Percentiles rank a stretch among this genome's conserved stretches.
phyloP scores from a whole-genome alignment of 352 stramenopile species.

The Phytophthora parvispora region DNA sequence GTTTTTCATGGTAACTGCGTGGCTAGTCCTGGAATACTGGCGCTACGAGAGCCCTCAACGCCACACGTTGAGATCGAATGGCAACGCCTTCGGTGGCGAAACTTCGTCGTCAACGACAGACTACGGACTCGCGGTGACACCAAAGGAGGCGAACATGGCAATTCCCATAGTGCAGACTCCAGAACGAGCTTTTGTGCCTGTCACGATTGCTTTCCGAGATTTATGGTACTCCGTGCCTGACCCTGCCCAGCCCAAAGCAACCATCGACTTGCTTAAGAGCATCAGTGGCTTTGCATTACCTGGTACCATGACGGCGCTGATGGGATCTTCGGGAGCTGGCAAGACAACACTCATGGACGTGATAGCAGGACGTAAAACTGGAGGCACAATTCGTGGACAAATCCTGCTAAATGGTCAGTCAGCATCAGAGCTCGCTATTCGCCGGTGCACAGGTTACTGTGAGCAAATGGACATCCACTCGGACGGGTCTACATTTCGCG shows the following conservation, averaged over 20 bases:
- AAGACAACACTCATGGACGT: constrained; percentile 54
- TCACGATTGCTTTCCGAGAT: constrained; percentile 54
- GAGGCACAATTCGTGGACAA: constrained; percentile 43
- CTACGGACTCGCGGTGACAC: too few relatives aligned
- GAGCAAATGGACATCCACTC: constrained; percentile 61
- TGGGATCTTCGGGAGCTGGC: constrained; percentile 63
- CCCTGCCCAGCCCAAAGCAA: too few relatives aligned
- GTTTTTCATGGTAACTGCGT: too few relatives aligned
- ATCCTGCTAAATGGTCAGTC: constrained; percentile 67
- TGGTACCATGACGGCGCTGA: constrained; percentile 67
- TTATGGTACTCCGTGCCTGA: constrained; percentile 63
- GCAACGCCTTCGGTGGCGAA: too few relatives aligned
- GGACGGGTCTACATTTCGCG: constrained; percentile 83
- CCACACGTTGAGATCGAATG: too few relatives aligned
- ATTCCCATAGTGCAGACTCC: too few relatives aligned
- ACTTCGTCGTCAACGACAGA: too few relatives aligned
- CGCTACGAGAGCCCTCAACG: too few relatives aligned
- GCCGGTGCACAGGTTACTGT: constrained; percentile 58
- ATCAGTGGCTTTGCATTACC: constrained; percentile 65
- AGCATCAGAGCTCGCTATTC: constrained; percentile 55
- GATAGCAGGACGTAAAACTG: constrained; percentile 48
- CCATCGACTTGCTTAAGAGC: too few relatives aligned
- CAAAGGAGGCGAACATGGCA: too few relatives aligned
- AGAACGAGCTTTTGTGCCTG: constrained; percentile 40
- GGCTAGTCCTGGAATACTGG: too few relatives aligned